Base-by-base conservation (phyloP, 2,329 filamentous ascomycete species). In the Verticillium dahliae region DNA sequence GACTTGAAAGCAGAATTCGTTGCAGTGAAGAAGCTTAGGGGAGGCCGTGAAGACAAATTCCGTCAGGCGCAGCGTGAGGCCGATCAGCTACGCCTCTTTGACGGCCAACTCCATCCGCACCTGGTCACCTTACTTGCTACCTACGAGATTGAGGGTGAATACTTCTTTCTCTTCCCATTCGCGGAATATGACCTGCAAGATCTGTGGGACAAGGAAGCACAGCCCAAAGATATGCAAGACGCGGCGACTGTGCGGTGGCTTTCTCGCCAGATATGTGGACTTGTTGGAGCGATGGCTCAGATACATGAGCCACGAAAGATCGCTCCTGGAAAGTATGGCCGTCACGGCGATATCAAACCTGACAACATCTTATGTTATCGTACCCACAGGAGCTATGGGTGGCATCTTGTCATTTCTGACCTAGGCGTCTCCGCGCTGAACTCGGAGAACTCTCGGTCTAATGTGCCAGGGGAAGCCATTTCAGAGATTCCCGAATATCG, bases 281-380 rank as follows among this genome's bases (percentile, higher is more conserved):
- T 66, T 35, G 45, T 59, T 7, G 59, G 34, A n/a, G 63, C 63
- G 1, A 34, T 50, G 7, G 15, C 27, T 4, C 56, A 15, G 9
- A 57, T 55, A 35, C 41, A 55, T 15, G 58, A 59, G 4, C 58
- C 58, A 5, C 50, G 31, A 6, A 22, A 10, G 4, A 9, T 27
- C 2, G 41, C 6, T 11, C 14, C 57, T 11, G 33, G 18, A 18
- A 37, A 27, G 31, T 61, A 39, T 6, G 60, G 62, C 3, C 54
- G 60, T 14, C 62, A 63, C 22, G 57, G 60, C 4, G 62, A 63
- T 10, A 58, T 63, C 55, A 63, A 63, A n/a, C 62, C 62, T 3
- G 60, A 61, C 1, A 63, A 63, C 22, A 50, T 63, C 1, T 45
- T 63, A 14, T 63, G 62, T 34, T 63, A 57, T 31, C 31, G 35